These are phyloP conservation scores for Epicoccum nigrum DNA, from an alignment of 2,329 filamentous ascomycete species.

Conservation along the genomic window DNA sequence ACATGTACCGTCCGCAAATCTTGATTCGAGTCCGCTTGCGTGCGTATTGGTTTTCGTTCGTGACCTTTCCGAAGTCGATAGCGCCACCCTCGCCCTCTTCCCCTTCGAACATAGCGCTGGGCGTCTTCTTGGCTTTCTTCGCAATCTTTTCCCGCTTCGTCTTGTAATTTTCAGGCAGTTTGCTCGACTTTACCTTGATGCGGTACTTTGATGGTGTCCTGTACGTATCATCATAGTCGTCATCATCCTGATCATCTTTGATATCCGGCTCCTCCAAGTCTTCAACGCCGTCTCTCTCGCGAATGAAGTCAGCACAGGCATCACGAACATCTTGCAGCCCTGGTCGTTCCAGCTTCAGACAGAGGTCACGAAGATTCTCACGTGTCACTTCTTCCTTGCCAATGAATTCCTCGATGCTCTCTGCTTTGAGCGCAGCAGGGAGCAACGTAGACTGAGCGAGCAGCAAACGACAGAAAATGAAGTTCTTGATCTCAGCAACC, in stretches of 20 bases:
- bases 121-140: constrained; percentile 17
- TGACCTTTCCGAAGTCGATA: constrained; percentile 48
- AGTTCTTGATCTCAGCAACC: constrained; percentile 57
- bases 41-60: constrained; percentile 40
- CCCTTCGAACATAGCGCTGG: constrained; percentile 1
- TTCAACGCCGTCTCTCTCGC: constrained; percentile 48
- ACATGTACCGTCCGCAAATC: constrained; percentile 57
- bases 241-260: constrained; percentile 25
- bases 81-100: constrained; percentile 25
- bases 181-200: constrained; percentile 9
- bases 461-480: constrained; percentile 57
- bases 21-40: constrained; percentile 53
- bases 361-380: constrained; percentile 55
- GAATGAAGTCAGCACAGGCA: constrained; percentile 57
- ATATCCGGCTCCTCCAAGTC: constrained; percentile 37
- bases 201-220: constrained; percentile 16
- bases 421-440: constrained; percentile 52
- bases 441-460: constrained; percentile 55
- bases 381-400: constrained; percentile 50
- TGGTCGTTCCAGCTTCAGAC: constrained; percentile 56
- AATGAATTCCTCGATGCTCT: constrained; percentile 56
- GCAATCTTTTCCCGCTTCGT: constrained; percentile 44
- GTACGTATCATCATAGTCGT: constrained; percentile 12
- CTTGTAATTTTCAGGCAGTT: constrained; percentile 28
- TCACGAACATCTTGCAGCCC: constrained; percentile 58